phyloP scores from a whole-genome alignment of 768 basidiomycete genomes.

The Russula lepida region DNA sequence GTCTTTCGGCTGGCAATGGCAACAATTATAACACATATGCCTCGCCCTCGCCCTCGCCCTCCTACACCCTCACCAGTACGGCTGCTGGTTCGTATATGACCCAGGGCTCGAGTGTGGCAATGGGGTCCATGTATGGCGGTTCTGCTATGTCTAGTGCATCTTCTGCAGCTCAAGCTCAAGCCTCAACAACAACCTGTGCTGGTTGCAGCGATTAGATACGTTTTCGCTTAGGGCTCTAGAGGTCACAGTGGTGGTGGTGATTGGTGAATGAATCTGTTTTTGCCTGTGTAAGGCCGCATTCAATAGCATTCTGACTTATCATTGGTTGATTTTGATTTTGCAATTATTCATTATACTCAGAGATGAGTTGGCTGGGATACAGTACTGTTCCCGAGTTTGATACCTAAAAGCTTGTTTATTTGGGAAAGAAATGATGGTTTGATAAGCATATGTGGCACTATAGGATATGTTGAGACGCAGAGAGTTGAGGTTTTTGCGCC shows the following conservation, averaged over 20 bases:
- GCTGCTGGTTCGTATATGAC: conserved; percentile 24
- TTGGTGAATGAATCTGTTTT: neutral
- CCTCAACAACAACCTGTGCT: neutral
- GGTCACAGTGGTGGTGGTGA: neutral
- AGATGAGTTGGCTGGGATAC: neutral
- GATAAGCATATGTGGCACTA: neutral
- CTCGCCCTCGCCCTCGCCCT: conserved; percentile 23
- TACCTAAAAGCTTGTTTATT: too few species aligned
- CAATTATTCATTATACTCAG: neutral
- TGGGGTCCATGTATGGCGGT: neutral
- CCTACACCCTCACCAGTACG: conserved; percentile 20
- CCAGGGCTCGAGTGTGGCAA: conserved; percentile 5
- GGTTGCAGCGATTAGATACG: conserved; percentile 3
- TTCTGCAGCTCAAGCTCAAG: neutral
- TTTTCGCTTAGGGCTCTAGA: neutral
- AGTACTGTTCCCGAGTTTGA: neutral
- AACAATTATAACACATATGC: conserved; percentile 37
- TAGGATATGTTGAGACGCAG: neutral
- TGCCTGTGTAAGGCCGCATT: neutral
- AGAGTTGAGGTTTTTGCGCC: neutral
- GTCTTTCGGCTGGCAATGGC: conserved; percentile 44
- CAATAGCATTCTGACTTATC: conserved; percentile 1
- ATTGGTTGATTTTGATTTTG: neutral
- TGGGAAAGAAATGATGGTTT: neutral
- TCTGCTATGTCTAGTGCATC: neutral